phyloP scores from a whole-genome alignment of 1,139 yeast species.

The Suhomyces anneliseae region DNA sequence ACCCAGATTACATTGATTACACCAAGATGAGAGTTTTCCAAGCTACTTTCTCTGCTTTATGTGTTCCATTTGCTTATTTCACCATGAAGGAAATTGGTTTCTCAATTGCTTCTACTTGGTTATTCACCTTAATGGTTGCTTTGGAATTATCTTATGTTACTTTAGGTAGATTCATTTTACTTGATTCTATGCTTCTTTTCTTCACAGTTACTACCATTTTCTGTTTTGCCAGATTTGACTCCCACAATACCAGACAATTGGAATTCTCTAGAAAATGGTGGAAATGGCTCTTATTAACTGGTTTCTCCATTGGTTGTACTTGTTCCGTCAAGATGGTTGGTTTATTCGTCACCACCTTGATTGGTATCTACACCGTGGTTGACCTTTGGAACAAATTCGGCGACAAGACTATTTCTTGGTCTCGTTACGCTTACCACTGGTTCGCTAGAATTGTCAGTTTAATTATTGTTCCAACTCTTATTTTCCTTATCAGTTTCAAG shows the following conservation, averaged over 20 bases:
- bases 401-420: slow-evolving; percentile 53
- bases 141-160: slow-evolving; percentile 87
- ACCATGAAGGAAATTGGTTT: slow-evolving; percentile 87
- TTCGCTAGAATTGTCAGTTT: slow-evolving; percentile 58
- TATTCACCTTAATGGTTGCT: slow-evolving; percentile 81
- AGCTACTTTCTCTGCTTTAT: slow-evolving; percentile 83
- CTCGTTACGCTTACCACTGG: slow-evolving; percentile 61
- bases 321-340: slow-evolving; percentile 90
- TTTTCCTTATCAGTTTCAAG: slow-evolving; percentile 67
- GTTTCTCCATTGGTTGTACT: slow-evolving; percentile 71
- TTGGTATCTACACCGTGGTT: slow-evolving; percentile 73
- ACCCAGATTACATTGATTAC: slow-evolving; percentile 84
- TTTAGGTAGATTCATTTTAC: slow-evolving; percentile 84
- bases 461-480: slow-evolving; percentile 59
- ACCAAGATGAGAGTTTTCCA: slow-evolving; percentile 93
- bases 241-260: slow-evolving; percentile 54
- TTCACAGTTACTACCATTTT: slow-evolving; percentile 85
- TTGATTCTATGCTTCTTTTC: slow-evolving; percentile 94
- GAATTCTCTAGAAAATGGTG: slow-evolving; percentile 84
- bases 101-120: slow-evolving; percentile 81
- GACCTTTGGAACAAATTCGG: slow-evolving; percentile 73
- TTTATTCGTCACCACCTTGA: slow-evolving; percentile 68
- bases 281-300: slow-evolving; percentile 85
- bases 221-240: slow-evolving; percentile 78
- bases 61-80: slow-evolving; percentile 92